Percentiles rank a stretch among this genome's conserved stretches.
Evolutionary conservation across 805 yeast genomes (phyloP).

Genomic region (Zygoascus biomembranicola): DNA sequence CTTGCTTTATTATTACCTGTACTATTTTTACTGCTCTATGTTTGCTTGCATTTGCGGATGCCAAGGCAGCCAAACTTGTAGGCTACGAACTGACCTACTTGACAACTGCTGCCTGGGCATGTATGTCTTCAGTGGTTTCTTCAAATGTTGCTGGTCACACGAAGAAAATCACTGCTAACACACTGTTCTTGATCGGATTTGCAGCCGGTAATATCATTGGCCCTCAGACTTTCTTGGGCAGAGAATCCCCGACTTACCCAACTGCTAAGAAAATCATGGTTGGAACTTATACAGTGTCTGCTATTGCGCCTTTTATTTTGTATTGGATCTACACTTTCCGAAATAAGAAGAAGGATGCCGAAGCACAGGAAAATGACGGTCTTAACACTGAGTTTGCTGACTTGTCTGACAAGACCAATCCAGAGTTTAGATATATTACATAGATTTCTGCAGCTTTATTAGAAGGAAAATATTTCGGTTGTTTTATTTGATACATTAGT

Average conservation of each 20-base stretch:
- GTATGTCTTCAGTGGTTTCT: slow-evolving; percentile 22
- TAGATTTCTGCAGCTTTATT: not conserved
- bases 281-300: not conserved
- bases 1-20: slow-evolving; percentile 41
- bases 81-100: slow-evolving; percentile 9
- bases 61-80: slow-evolving; percentile 9
- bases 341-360: not conserved
- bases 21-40: slow-evolving; percentile 14
- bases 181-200: slow-evolving; percentile 52
- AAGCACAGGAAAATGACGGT: not conserved
- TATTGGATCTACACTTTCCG: not conserved
- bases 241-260: slow-evolving; percentile 50
- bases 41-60: slow-evolving; percentile 9
- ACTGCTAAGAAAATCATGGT: slow-evolving; percentile 1
- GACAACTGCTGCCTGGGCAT: slow-evolving; percentile 6
- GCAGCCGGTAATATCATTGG: slow-evolving; percentile 63
- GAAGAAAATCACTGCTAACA: slow-evolving; percentile 54
- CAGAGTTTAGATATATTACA: slow-evolving; percentile 26
- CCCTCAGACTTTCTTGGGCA: slow-evolving; percentile 55
- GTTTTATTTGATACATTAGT: no score
- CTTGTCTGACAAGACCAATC: slow-evolving; percentile 46
- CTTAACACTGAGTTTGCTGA: slow-evolving; percentile 26
- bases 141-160: slow-evolving; percentile 66
- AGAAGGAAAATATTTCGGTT: no score
- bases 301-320: not conserved